Evolutionary conservation across 306 rosid genomes (phyloP).

Genomic region (Myrica gale): DNA sequence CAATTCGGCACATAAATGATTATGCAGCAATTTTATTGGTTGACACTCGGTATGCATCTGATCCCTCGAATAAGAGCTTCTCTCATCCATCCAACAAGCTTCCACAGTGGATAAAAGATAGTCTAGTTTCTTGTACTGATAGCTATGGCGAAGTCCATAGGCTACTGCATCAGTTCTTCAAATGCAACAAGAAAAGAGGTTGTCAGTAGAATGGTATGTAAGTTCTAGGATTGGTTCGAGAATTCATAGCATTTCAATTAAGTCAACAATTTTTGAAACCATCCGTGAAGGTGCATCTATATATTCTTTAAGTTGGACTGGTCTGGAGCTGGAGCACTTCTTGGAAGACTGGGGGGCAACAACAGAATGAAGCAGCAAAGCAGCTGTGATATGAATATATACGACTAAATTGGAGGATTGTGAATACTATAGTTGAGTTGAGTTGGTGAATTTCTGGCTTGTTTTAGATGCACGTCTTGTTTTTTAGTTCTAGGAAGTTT

Average conservation of each 20-base stretch:
- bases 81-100: conserved; percentile 69
- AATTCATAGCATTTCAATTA: not conserved
- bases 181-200: conserved; percentile 45
- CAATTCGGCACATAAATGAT: conserved; percentile 83
- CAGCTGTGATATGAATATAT: not conserved
- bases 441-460: too few relatives aligned
- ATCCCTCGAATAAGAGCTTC: conserved; percentile 58
- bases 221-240: not conserved
- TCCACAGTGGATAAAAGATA: conserved; percentile 81
- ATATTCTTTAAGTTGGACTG: not conserved
- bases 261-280: not conserved
- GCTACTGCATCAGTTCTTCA: conserved; percentile 78
- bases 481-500: too few relatives aligned
- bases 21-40: conserved; percentile 85
- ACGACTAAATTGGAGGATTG: not conserved
- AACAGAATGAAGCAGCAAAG: not conserved
- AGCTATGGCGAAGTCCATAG: conserved; percentile 80
- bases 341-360: not conserved
- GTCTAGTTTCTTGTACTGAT: conserved; percentile 55
- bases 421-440: too few relatives aligned
- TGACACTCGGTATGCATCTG: conserved; percentile 64
- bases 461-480: too few relatives aligned
- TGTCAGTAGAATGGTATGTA: conserved; percentile 16
- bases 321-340: not conserved
- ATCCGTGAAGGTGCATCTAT: not conserved